A percentile compares a stretch with the other conserved stretches of the same genome.
These are phyloP conservation scores for Termitomyces sp. DNA, from an alignment of 768 basidiomycete genomes.

Conservation along the genomic window DNA sequence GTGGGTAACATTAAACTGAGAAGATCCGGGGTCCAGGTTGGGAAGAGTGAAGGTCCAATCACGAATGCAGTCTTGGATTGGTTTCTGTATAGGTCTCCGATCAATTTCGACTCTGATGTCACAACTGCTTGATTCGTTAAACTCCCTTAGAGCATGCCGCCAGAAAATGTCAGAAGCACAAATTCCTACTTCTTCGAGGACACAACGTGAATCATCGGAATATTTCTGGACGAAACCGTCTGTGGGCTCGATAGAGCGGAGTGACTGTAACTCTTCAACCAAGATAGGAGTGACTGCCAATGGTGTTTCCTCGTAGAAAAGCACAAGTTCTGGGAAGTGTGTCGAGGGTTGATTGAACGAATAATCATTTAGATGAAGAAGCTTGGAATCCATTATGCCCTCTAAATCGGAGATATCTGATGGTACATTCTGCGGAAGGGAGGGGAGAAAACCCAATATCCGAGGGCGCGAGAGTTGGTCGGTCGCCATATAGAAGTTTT, in stretches of 20 bases:
- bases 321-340: conserved; percentile 40
- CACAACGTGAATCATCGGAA: conserved; percentile 42
- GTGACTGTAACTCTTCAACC: conserved; percentile 39
- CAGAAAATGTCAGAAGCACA: conserved; percentile 71
- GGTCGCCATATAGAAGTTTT: conserved; percentile 36
- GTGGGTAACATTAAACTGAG: conserved; percentile 61
- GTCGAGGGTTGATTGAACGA: conserved; percentile 21
- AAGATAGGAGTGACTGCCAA: conserved; percentile 33
- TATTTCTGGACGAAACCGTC: conserved; percentile 28
- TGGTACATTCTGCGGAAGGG: conserved; percentile 20
- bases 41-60: conserved; percentile 65
- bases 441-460: conserved; percentile 28
- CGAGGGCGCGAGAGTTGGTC: conserved; percentile 33
- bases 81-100: conserved; percentile 15
- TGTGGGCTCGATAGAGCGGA: conserved; percentile 32
- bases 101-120: conserved; percentile 31
- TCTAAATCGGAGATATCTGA: conserved; percentile 34
- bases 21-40: conserved; percentile 50
- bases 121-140: conserved; percentile 31
- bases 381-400: conserved; percentile 31
- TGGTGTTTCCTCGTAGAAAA: conserved; percentile 44
- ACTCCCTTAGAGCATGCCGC: conserved; percentile 46
- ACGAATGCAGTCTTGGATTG: conserved; percentile 39
- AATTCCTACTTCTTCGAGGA: conserved; percentile 51
- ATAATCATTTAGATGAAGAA: conserved; percentile 30